These are phyloP conservation scores for Diutina pseudorugosa DNA, from an alignment of 1,139 yeast genomes.

Conservation along the genomic window DNA sequence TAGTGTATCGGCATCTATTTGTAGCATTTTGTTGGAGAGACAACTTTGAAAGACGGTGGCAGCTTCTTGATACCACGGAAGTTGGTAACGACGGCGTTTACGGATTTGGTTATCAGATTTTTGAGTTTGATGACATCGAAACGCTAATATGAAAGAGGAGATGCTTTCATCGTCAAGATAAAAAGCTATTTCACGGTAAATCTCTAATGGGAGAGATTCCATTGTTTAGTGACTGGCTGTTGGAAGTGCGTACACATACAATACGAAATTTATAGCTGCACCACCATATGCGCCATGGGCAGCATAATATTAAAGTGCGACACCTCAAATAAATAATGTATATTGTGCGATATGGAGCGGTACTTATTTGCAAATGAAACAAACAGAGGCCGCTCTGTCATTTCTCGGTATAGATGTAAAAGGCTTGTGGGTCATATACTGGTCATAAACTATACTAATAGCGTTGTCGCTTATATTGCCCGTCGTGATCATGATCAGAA, in stretches of 20 bases:
- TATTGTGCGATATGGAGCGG: not conserved
- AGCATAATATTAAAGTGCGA: too few relatives aligned
- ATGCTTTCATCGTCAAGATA: not conserved
- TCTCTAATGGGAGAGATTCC: not conserved
- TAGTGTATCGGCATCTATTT: not conserved
- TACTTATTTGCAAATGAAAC: not conserved
- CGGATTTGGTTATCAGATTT: not conserved
- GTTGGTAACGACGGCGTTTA: not conserved
- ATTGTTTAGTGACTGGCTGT: not conserved
- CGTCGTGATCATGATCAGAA: slow-evolving; percentile 18
- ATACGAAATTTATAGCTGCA: not conserved
- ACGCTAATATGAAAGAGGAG: not conserved
- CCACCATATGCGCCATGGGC: not conserved
- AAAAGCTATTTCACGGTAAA: not conserved
- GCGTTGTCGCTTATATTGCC: not conserved
- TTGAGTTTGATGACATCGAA: not conserved
- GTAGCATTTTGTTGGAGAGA: not conserved
- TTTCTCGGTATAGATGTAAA: not conserved
- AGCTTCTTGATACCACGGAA: not conserved
- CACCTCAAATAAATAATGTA: too few relatives aligned
- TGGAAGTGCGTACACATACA: not conserved
- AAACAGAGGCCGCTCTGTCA: not conserved
- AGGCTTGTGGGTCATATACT: not conserved
- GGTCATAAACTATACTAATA: not conserved
- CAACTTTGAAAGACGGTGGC: not conserved